Evolutionary conservation across 306 rosid genomes (phyloP).

Genomic region (Vigna unguiculata): DNA sequence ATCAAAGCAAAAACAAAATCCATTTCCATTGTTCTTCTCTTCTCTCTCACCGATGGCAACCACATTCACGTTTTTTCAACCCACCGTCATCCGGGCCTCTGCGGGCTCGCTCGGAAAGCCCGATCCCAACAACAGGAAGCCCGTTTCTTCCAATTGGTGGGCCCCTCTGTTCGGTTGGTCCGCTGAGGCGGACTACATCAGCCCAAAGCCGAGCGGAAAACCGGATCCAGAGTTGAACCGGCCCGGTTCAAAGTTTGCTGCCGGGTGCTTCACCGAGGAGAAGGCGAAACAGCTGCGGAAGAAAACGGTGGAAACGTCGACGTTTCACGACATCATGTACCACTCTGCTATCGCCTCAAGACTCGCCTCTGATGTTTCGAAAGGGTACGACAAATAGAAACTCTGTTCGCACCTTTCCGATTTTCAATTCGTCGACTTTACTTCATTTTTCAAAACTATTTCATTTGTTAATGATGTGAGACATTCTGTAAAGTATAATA

Average conservation of each 20-base stretch:
- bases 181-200: slow-evolving; percentile 70
- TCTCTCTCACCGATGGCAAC: slow-evolving; percentile 51
- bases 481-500: neutral
- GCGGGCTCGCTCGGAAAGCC: slow-evolving; percentile 42
- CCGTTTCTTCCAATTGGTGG: slow-evolving; percentile 69
- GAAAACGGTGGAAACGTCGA: slow-evolving; percentile 66
- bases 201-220: neutral
- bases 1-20: neutral
- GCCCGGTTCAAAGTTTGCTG: slow-evolving; percentile 46
- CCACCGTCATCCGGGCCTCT: slow-evolving; percentile 51
- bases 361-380: slow-evolving; percentile 64
- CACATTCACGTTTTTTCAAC: slow-evolving; percentile 47
- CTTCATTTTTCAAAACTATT: neutral
- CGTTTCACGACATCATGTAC: slow-evolving; percentile 82
- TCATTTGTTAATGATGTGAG: neutral
- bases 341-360: slow-evolving; percentile 86
- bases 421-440: slow-evolving; percentile 3
- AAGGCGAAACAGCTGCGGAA: slow-evolving; percentile 73
- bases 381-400: slow-evolving; percentile 39
- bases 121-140: slow-evolving; percentile 50
- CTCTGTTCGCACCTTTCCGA: neutral
- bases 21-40: neutral
- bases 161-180: slow-evolving; percentile 67
- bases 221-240: slow-evolving; percentile 24
- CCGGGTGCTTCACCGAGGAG: slow-evolving; percentile 75